These are phyloP conservation scores for Colletotrichum destructivum DNA, from an alignment of 2,329 filamentous ascomycete genomes.

Conservation along the genomic window DNA sequence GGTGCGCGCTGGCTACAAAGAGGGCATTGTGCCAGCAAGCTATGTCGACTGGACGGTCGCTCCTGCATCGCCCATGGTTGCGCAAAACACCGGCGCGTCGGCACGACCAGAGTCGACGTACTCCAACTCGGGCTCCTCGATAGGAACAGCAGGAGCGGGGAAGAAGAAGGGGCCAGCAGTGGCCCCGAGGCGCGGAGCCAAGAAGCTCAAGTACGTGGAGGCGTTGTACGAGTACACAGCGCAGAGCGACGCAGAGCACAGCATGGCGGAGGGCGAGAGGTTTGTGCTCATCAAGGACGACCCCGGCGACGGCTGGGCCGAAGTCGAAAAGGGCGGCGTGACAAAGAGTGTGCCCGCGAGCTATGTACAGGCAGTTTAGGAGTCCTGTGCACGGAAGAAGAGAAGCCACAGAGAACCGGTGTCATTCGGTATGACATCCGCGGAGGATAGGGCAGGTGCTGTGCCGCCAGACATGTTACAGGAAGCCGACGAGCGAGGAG, in stretches of 20 bases:
- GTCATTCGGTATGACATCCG: neutral
- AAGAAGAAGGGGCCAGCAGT: constrained; percentile 96
- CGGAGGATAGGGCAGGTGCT: neutral
- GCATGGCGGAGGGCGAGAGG: constrained; percentile 90
- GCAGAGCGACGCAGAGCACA: constrained; percentile 88
- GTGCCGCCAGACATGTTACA: constrained; percentile 6
- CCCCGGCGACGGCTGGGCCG: constrained; percentile 94
- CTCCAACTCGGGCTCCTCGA: constrained; percentile 82
- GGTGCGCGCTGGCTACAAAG: constrained; percentile 80
- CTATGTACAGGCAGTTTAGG: constrained; percentile 85
- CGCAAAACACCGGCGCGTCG: constrained; percentile 62
- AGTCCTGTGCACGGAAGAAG: constrained; percentile 33
- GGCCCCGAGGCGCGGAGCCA: constrained; percentile 89
- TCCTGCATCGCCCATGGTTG: constrained; percentile 59
- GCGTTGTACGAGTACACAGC: constrained; percentile 94
- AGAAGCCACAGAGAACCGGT: neutral
- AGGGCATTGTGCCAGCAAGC: constrained; percentile 88
- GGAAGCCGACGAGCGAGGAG: neutral
- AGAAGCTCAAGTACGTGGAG: constrained; percentile 94
- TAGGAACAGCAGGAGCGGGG: constrained; percentile 60
- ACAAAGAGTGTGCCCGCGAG: constrained; percentile 94
- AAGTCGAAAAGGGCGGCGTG: constrained; percentile 91
- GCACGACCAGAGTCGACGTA: constrained; percentile 81
- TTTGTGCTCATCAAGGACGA: constrained; percentile 93
- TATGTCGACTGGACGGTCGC: constrained; percentile 79